Evolutionary conservation across 768 basidiomycete genomes (phyloP).

Genomic region (Rhodocollybia butyracea): DNA sequence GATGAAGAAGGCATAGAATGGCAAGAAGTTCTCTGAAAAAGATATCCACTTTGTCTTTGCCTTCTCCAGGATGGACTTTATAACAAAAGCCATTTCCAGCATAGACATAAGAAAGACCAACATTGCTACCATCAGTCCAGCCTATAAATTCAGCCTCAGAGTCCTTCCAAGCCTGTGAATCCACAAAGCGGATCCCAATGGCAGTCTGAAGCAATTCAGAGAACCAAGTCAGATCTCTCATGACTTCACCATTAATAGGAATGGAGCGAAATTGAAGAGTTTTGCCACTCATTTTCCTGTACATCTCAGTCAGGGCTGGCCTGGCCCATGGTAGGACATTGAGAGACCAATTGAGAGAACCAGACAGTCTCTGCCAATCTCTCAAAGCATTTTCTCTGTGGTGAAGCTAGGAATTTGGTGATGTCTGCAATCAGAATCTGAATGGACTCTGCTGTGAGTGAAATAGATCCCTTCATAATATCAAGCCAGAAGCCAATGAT

Average conservation of each 20-base stretch:
- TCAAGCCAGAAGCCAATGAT: constrained; percentile 36
- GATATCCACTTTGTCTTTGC: constrained; percentile 18
- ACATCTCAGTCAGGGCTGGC: constrained; percentile 14
- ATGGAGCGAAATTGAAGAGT: background rate
- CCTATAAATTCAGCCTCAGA: constrained; percentile 15
- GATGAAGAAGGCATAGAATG: no score
- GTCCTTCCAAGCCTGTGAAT: constrained; percentile 12
- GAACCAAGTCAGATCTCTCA: constrained; percentile 15
- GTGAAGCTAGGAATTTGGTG: constrained; percentile 1
- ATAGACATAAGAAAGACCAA: no score
- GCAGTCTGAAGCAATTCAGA: constrained; percentile 4
- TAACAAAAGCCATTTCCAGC: no score
- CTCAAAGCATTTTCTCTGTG: constrained; percentile 7
- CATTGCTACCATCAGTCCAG: no score
- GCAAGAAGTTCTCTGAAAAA: no score
- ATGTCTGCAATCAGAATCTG: constrained; percentile 14
- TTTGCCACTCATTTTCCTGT: constrained; percentile 12
- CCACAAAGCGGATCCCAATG: constrained; percentile 16
- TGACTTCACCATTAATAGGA: constrained; percentile 12
- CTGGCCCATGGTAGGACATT: constrained; percentile 21
- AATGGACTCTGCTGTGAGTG: constrained; percentile 14
- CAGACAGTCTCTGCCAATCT: constrained; percentile 27
- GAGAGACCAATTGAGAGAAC: constrained; percentile 32
- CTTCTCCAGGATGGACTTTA: constrained; percentile 18
- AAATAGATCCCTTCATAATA: constrained; percentile 19